A percentile compares a stretch with the other conserved stretches of the same genome.
Evolutionary conservation across 2,329 filamentous ascomycete species (phyloP).

Genomic region (Thielaviopsis ethacetica): DNA sequence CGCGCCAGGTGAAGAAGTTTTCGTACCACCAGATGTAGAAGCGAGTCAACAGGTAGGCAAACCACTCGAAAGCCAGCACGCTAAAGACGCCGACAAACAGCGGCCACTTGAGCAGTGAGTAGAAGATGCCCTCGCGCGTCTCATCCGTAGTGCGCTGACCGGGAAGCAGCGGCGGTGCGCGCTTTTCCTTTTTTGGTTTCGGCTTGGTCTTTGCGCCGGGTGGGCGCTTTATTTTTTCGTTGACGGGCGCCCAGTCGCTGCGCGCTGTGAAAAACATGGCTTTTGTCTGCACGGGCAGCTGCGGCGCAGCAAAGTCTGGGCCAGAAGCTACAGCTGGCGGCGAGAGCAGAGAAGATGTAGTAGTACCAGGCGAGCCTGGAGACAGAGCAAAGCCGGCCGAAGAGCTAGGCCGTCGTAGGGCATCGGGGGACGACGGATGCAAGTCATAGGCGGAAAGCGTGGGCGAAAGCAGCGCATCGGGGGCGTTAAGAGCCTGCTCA

Average conservation of each 20-base stretch:
- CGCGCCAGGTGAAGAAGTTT: constrained; percentile 78
- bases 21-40: constrained; percentile 89
- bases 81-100: constrained; percentile 47
- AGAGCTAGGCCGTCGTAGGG: constrained; percentile 16
- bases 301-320: constrained; percentile 13
- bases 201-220: constrained; percentile 16
- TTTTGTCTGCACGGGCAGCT: constrained; percentile 15
- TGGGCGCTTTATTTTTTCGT: constrained; percentile 43
- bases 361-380: constrained; percentile 3
- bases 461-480: constrained; percentile 51
- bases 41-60: constrained; percentile 64
- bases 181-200: constrained; percentile 20
- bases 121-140: constrained; percentile 84
- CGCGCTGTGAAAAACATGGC: constrained; percentile 66
- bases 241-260: constrained; percentile 89
- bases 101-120: constrained; percentile 81
- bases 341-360: constrained; percentile 18
- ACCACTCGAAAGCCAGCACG: constrained; percentile 14
- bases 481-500: constrained; percentile 63
- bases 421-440: constrained; percentile 4
- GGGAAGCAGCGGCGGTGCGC: constrained; percentile 19
- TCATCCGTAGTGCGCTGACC: constrained; percentile 64
- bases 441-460: constrained; percentile 31
- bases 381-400: neutral
- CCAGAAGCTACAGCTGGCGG: constrained; percentile 20